phyloP scores from a whole-genome alignment of 2,329 filamentous ascomycete species.

The Sporothrix dimorphospora region DNA sequence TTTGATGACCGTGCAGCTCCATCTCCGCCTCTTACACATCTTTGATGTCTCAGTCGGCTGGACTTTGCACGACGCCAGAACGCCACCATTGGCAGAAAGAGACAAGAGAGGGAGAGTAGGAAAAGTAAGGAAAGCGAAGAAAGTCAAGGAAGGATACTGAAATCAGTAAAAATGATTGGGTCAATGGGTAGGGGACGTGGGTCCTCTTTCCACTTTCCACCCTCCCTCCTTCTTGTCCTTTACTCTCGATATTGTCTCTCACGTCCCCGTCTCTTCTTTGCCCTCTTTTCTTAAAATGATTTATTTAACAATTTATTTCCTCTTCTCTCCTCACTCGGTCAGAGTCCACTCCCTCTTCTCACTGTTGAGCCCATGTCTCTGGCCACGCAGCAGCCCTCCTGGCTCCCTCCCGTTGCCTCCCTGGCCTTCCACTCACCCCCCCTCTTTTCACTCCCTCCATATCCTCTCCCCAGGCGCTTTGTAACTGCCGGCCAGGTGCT shows the following conservation, averaged over 20 bases:
- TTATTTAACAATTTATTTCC: background rate
- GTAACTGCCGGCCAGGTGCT: background rate
- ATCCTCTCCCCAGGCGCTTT: background rate
- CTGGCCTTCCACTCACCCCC: background rate
- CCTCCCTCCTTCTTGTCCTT: background rate
- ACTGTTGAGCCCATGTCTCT: background rate
- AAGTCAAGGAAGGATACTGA: background rate
- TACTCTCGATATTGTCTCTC: background rate
- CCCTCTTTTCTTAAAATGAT: background rate
- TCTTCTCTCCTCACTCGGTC: background rate
- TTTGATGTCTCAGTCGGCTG: conserved; percentile 21
- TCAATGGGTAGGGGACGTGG: background rate
- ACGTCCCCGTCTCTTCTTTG: background rate
- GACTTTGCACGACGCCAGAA: conserved; percentile 19
- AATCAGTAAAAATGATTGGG: background rate
- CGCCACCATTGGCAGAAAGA: background rate
- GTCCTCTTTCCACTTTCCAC: background rate
- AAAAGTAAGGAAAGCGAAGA: background rate
- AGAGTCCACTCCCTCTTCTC: background rate
- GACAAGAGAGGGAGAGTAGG: background rate
- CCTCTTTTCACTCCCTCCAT: background rate
- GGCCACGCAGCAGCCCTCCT: background rate
- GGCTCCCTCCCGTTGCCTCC: background rate
- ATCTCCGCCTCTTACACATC: conserved; percentile 1
- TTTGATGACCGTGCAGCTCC: background rate